Conservation (phyloP, 345 rosid genomes). For the Salix caprea region DNA sequence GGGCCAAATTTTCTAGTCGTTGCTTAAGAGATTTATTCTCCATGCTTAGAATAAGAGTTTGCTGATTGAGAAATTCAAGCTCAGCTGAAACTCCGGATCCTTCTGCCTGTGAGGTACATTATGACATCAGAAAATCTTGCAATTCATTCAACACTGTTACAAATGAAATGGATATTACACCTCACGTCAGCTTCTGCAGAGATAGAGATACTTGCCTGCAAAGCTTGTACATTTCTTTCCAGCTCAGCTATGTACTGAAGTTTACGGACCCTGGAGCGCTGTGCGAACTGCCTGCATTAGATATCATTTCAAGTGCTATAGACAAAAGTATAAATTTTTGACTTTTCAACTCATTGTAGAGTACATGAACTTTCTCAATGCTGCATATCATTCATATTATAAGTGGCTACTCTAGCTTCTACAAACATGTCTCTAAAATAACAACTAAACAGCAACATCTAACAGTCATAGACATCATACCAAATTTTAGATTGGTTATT, state of each 20-base stretch:
- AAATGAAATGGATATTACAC: background rate
- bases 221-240: conserved; percentile 93
- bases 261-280: conserved; percentile 93
- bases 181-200: conserved; percentile 5
- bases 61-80: conserved; percentile 61
- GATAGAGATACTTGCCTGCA: conserved; percentile 53
- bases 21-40: conserved; percentile 66
- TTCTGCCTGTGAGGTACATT: conserved; percentile 42
- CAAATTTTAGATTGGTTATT: background rate
- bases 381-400: background rate
- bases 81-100: conserved; percentile 64
- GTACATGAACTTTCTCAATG: background rate
- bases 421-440: background rate
- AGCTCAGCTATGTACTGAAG: conserved; percentile 98
- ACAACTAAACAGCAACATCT: background rate
- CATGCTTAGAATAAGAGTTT: conserved; percentile 54
- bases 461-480: background rate
- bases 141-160: background rate
- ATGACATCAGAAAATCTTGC: conserved; percentile 1
- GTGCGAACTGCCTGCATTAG: conserved; percentile 89
- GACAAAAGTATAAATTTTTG: conserved; percentile 8
- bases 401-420: background rate
- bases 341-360: background rate
- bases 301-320: conserved; percentile 16
- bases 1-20: conserved; percentile 57